These are phyloP conservation scores for Malassezia furfur DNA, from an alignment of 1,284 basidiomycete species.

Conservation along the genomic window DNA sequence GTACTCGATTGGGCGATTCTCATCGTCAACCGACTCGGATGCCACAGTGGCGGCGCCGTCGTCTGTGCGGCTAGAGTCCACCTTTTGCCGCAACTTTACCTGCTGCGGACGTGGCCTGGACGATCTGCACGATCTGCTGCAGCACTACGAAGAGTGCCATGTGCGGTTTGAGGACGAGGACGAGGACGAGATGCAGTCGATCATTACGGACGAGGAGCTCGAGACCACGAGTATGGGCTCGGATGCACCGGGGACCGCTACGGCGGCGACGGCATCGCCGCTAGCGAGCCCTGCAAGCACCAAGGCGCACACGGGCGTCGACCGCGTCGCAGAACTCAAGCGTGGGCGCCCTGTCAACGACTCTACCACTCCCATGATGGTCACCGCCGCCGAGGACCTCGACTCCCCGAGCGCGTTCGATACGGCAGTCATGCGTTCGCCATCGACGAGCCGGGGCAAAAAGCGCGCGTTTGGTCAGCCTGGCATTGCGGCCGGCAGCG, in stretches of 20 bases:
- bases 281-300: constrained; percentile 32
- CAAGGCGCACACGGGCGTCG: constrained; percentile 18
- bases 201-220: constrained; percentile 37
- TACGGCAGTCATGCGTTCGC: constrained; percentile 36
- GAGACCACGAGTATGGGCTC: constrained; percentile 23
- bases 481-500: constrained; percentile 20
- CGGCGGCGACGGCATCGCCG: constrained; percentile 29
- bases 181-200: constrained; percentile 27
- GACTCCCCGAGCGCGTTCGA: constrained; percentile 41
- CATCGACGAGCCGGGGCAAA: constrained; percentile 34
- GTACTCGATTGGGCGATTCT: constrained; percentile 40
- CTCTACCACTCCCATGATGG: constrained; percentile 16
- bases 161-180: constrained; percentile 47
- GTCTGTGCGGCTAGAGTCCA: constrained; percentile 39
- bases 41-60: constrained; percentile 38
- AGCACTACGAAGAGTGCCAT: constrained; percentile 47
- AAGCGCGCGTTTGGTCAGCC: constrained; percentile 45
- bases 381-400: constrained; percentile 22
- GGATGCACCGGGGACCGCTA: constrained; percentile 9
- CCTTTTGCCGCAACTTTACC: constrained; percentile 46
- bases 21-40: constrained; percentile 41
- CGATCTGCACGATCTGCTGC: constrained; percentile 45
- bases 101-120: constrained; percentile 44
- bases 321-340: constrained; percentile 5
- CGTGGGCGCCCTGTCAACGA: constrained; percentile 12